phyloP scores from a whole-genome alignment of 805 yeast genomes.

The Candida khao-thaluensis region DNA sequence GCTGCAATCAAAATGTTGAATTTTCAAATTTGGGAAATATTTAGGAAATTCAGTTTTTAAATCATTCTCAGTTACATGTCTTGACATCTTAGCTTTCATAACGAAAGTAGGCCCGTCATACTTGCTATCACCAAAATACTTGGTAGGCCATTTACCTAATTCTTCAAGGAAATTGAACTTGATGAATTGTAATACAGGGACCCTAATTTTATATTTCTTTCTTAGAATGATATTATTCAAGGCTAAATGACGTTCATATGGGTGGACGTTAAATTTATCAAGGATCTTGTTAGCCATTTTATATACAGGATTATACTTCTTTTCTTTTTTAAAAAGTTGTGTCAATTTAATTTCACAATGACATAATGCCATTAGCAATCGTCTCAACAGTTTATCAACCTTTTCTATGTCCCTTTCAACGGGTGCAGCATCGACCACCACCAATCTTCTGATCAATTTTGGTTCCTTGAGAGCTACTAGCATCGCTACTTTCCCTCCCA shows the following conservation, averaged over 20 bases:
- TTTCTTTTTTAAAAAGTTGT: constrained; percentile 24
- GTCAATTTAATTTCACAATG: constrained; percentile 31
- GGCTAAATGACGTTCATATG: constrained; percentile 35
- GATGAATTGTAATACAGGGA: constrained; percentile 25
- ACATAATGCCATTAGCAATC: constrained; percentile 41
- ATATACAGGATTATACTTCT: constrained; percentile 9
- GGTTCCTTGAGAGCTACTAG: constrained; percentile 42
- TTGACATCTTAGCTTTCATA: constrained; percentile 43
- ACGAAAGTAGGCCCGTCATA: constrained; percentile 39
- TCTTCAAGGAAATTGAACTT: constrained; percentile 18
- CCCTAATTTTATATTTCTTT: constrained; percentile 2
- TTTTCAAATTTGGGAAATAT: constrained; percentile 24
- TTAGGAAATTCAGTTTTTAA: constrained; percentile 19
- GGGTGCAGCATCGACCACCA: constrained; percentile 53
- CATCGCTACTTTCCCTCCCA: constrained; percentile 63
- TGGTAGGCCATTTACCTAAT: constrained; percentile 28
- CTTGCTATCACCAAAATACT: constrained; percentile 9
- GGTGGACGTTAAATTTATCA: constrained; percentile 23
- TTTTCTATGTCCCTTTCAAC: constrained; percentile 10
- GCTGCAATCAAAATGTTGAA: constrained; percentile 26
- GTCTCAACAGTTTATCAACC: constrained; percentile 18
- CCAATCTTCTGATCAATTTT: constrained; percentile 36
- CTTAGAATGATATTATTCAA: constrained; percentile 30
- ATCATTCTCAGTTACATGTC: constrained; percentile 37
- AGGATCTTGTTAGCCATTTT: constrained; percentile 21